phyloP scores from a whole-genome alignment of 345 rosid species.

The Cardiospermum halicacabum region DNA sequence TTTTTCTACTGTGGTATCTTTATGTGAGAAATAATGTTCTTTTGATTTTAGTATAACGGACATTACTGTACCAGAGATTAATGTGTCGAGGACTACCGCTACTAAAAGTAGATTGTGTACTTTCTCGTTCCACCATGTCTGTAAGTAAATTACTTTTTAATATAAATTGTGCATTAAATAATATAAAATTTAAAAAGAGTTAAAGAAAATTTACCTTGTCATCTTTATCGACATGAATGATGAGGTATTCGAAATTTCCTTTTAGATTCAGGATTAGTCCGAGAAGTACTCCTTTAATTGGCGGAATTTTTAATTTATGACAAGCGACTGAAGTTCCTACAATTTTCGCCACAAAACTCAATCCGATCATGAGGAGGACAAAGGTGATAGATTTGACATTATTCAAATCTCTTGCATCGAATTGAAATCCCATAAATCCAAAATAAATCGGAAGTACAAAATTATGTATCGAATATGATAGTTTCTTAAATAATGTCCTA shows the following conservation, averaged over 20 bases:
- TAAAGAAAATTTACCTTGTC: conserved; percentile 18
- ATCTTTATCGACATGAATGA: conserved; percentile 23
- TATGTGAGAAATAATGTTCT: conserved; percentile 37
- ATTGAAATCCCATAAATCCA: conserved; percentile 73
- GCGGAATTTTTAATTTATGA: conserved; percentile 46
- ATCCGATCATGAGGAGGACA: conserved; percentile 27
- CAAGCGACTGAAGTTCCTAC: conserved; percentile 57
- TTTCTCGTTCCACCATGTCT: conserved; percentile 35
- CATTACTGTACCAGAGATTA: conserved; percentile 49
- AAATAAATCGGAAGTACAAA: conserved; percentile 79
- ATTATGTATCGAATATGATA: conserved; percentile 61
- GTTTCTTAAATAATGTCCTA: conserved; percentile 56
- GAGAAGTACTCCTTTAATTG: conserved; percentile 45
- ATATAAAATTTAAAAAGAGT: no score
- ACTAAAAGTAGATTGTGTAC: conserved; percentile 48
- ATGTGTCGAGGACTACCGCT: conserved; percentile 50
- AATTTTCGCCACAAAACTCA: conserved; percentile 49
- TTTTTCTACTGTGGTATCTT: conserved; percentile 40
- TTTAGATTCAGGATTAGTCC: conserved; percentile 55
- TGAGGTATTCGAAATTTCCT: conserved; percentile 63
- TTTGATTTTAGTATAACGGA: conserved; percentile 36
- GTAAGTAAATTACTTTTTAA: no score
- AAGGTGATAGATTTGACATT: conserved; percentile 8
- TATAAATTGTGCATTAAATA: no score
- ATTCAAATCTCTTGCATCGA: conserved; percentile 24